Base-by-base conservation (phyloP, 1,284 basidiomycete species). In the Boletellus deceptivus region DNA sequence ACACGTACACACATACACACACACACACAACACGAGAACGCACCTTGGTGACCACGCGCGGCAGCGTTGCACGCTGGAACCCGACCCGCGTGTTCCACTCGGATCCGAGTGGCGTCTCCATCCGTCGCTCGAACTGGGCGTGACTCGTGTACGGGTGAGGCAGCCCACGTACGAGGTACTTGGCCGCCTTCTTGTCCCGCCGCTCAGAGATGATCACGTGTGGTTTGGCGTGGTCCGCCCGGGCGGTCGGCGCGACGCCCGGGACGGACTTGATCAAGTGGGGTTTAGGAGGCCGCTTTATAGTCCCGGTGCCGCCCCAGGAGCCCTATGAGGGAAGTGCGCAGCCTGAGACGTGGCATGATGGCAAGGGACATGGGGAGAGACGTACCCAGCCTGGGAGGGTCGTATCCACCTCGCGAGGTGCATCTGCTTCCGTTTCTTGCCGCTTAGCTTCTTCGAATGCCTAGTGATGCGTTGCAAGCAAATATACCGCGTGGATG, bases 121-220 rank as follows among this genome's bases (percentile, higher is more conserved):
- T 85, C 53, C 80, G 83, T 29, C 87, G 82, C 68, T 95, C 91
- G 67, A 90, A 97, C 72, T 98, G 95, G 8, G 86, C 89, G 47
- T 84, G 83, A 66, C 85, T 89, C 4, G 95, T 96, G 68, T 94
- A 99, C 2, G 96, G 96, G 69, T 89, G 91, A 3, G 96, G 96
- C 43, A 99, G 71, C 68, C 97, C 93, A 67, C 89, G 90, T 49
- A 93, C 82, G 52, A 86, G 77, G 70, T 93, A 98, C 70, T 91
- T 90, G 11, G 83, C 75, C 1, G 91, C 92, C 69, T 98, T 98
- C 74, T 93, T 94, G 74, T 98, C 94, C 50, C 86, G 83, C 66
- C 88, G 89, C 72, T 99, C 94, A 2, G 91, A 91, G 63, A 99
- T 91, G 73, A 99, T 97, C 59, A 99, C 84, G 68, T 97, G 86